phyloP scores from a whole-genome alignment of 495 filamentous ascomycete genomes.

The Neurospora sp. region DNA sequence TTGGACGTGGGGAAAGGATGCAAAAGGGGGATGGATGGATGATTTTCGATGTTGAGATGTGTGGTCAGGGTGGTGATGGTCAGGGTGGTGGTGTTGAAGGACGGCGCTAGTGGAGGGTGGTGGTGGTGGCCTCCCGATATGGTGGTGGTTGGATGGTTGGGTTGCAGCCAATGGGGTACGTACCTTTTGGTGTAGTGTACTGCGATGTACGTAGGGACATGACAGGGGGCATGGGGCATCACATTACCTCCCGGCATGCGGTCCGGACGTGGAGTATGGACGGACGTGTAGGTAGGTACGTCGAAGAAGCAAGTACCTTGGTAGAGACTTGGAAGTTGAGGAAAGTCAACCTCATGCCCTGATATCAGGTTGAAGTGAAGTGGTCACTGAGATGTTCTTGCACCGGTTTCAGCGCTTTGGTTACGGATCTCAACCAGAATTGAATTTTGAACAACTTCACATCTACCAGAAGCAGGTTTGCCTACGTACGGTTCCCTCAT shows the following conservation, averaged over 20 bases:
- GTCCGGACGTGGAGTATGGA: background rate
- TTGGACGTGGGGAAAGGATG: background rate
- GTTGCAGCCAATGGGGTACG: background rate
- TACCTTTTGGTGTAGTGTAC: background rate
- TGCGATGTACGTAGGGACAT: background rate
- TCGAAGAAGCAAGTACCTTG: background rate
- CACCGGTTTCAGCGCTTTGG: background rate
- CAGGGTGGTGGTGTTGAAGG: background rate
- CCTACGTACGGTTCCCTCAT: background rate
- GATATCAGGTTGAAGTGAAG: background rate
- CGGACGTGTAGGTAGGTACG: background rate
- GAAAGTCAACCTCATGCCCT: background rate
- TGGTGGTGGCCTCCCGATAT: background rate
- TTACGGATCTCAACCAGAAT: background rate
- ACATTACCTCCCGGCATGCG: background rate
- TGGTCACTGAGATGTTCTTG: background rate
- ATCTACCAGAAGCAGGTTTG: background rate
- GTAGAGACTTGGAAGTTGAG: background rate
- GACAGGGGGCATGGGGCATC: background rate
- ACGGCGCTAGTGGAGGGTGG: background rate
- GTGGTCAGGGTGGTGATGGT: no score
- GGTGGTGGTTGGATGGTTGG: background rate
- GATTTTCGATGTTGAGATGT: no score
- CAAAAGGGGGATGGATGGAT: no score
- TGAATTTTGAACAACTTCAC: background rate